phyloP scores from a whole-genome alignment of 148 eudicot species.

The Chenopodium album region DNA sequence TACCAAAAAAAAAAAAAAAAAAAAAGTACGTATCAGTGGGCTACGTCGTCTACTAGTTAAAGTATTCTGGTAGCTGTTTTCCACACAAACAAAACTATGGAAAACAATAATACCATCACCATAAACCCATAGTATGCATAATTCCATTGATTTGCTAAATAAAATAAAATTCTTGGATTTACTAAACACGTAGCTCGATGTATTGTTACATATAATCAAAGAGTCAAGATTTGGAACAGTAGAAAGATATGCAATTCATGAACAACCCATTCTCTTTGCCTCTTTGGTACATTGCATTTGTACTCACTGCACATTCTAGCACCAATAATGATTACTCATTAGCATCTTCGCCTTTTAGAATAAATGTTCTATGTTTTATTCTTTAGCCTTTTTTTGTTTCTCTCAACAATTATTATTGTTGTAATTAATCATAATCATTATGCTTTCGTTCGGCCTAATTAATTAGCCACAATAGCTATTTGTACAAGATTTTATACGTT shows the following conservation, averaged over 20 bases:
- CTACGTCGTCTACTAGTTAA: neutral
- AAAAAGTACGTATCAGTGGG: neutral
- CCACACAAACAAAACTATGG: neutral
- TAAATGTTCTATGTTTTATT: constrained; percentile 18
- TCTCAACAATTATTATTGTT: neutral
- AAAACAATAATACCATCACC: neutral
- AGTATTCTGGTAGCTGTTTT: neutral
- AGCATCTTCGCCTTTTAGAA: constrained; percentile 14
- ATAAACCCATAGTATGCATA: neutral
- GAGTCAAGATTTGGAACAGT: constrained; percentile 3
- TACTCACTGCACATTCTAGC: neutral
- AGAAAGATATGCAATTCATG: neutral
- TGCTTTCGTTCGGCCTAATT: too few species aligned
- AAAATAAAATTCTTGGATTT: too few species aligned
- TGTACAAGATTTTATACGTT: too few species aligned
- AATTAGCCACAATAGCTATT: too few species aligned
- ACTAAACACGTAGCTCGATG: neutral
- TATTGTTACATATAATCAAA: neutral
- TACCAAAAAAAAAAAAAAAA: too few species aligned
- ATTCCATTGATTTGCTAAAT: neutral
- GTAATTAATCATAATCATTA: too few species aligned
- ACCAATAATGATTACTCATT: constrained; percentile 10
- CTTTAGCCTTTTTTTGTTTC: neutral
- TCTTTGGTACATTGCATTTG: constrained; percentile 25
- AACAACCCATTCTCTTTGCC: neutral